Base-by-base conservation (phyloP, 192 early-diverging fungal genomes). In the Lobosporangium transversale region DNA sequence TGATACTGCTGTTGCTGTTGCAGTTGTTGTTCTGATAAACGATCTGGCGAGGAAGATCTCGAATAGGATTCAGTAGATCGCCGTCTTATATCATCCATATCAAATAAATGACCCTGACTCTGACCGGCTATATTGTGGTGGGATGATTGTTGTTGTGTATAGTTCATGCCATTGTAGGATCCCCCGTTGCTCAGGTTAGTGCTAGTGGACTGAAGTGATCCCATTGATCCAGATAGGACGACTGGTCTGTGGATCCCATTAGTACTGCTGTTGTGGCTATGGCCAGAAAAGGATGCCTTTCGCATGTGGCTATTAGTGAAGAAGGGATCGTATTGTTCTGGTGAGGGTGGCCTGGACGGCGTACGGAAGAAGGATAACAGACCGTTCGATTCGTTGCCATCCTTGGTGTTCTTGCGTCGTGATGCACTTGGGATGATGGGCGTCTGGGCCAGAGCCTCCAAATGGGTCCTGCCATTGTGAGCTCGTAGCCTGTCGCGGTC, bases 271-370 rank as follows among this genome's bases (percentile, higher is more conserved):
- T 52, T 58, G 43, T 55, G 26, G 29, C 36, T 58, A 24, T 61
- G 56, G 21, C 71, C 43, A 44, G 63, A 60, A 24, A 66, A 66
- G 32, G 71, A 75, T 6, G 71, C 60, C 32, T 66, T 75, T 44
- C 71, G 40, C 1, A 63, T 66, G 14, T 75, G 63, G 35, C 50
- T 66, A 23, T 30, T 43, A 37, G 26, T 75, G 49, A 53, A 35
- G 23, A 44, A 24, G 23, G 71, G 23, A 26, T 64, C 70, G n/a
- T 30, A 21, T 8, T 29, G 24, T 32, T 75, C 71, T 0, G 71
- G 71, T 10, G 71, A 75, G 4, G 71, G 58, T n/a, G 71, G 71
- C 53, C 71, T 18, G 18, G 71, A 75, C 9, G 70, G 47, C n/a
- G 49, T 48, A 35, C 71, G 71, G 31, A 75, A 66, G 47, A 75